Evolutionary conservation across 495 filamentous ascomycete genomes (phyloP).

Genomic region (Neohortaea acidophila): DNA sequence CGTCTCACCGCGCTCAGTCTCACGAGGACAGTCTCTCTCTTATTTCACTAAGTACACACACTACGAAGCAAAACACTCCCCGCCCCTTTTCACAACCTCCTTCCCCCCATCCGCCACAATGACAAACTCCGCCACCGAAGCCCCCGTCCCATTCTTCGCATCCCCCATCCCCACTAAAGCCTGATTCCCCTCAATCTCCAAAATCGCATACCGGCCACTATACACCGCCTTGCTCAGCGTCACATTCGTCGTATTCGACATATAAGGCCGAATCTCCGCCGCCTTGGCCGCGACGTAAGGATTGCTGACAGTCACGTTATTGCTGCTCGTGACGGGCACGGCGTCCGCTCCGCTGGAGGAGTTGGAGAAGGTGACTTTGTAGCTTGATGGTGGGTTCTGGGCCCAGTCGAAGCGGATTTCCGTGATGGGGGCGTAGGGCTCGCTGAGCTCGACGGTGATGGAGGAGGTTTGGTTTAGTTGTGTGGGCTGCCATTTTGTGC

Average conservation of each 20-base stretch:
- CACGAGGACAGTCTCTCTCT: too few relatives aligned
- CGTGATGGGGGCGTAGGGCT: slow-evolving; percentile 29
- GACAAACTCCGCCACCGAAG: slow-evolving; percentile 60
- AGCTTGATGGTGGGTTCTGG: slow-evolving; percentile 40
- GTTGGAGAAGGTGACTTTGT: slow-evolving; percentile 36
- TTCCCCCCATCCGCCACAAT: slow-evolving; percentile 32
- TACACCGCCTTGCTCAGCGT: slow-evolving; percentile 20
- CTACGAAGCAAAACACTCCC: too few relatives aligned
- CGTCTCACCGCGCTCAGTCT: too few relatives aligned
- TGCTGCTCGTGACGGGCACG: slow-evolving; percentile 15
- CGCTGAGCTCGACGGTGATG: slow-evolving; percentile 30
- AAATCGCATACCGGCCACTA: slow-evolving; percentile 27
- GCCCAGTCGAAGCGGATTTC: slow-evolving; percentile 56
- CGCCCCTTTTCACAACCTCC: slow-evolving; percentile 1
- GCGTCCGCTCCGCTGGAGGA: slow-evolving; percentile 23
- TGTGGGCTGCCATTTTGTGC: slow-evolving; percentile 58
- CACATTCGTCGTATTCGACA: slow-evolving; percentile 27
- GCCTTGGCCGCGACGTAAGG: slow-evolving; percentile 14
- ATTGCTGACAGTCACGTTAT: slow-evolving; percentile 19
- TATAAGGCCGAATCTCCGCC: slow-evolving; percentile 24
- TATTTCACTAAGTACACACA: too few relatives aligned
- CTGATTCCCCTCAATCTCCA: slow-evolving; percentile 34
- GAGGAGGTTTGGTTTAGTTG: slow-evolving; percentile 32
- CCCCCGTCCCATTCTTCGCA: slow-evolving; percentile 37
- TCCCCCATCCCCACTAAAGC: slow-evolving; percentile 17